Base-by-base conservation (phyloP, 805 yeast species). In the Hanseniaspora guilliermondii region DNA sequence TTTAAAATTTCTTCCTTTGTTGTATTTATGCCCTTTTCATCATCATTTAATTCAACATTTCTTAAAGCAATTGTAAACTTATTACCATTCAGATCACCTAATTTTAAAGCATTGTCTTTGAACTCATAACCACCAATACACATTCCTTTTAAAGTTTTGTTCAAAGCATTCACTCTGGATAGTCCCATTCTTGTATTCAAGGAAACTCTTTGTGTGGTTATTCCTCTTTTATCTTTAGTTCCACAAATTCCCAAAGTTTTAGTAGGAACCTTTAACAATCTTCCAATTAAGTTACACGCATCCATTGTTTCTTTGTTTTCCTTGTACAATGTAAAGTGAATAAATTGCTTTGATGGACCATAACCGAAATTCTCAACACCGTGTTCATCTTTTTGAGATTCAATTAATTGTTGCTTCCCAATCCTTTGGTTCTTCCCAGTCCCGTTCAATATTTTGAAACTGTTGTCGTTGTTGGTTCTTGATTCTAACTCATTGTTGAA, bases 261-360 rank as follows among this genome's bases (percentile, higher is more conserved):
- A 5, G 83, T 72, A n/a, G 89, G 91, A 21, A 85, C 70, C 58
- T 87, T 77, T 59, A 93, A 71, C 57, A 86, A 76, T 64, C 83
- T 83, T 48, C 89, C 73, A 48, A 93, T 70, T 27, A 84, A 68
- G 19, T 80, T 76, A 1, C 93, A 93, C 14, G 87, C 93, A 69
- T 93, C 97, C 96, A 93, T 87, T 0, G 99, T 89, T 61, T 93
- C 99, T 65, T 89, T 85, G 70, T 93, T 93, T 65, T 93, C 97
- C 66, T 93, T 93, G 72, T 86, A 88, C 27, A 93, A 71, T 12
- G 85, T 79, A 63, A 89, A 83, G 62, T 85, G 89, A 45, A 89
- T 69, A 66, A 70, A 86, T 44, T 78, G 76, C 60, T 82, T 81
- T 55, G 75, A 72, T 30, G 83, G 80, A 2, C 96, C 97, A 55